Percentiles rank a stretch among this genome's conserved stretches.
Conservation (phyloP, 202 grass and related monocot genomes). For the Zoysia matrella region DNA sequence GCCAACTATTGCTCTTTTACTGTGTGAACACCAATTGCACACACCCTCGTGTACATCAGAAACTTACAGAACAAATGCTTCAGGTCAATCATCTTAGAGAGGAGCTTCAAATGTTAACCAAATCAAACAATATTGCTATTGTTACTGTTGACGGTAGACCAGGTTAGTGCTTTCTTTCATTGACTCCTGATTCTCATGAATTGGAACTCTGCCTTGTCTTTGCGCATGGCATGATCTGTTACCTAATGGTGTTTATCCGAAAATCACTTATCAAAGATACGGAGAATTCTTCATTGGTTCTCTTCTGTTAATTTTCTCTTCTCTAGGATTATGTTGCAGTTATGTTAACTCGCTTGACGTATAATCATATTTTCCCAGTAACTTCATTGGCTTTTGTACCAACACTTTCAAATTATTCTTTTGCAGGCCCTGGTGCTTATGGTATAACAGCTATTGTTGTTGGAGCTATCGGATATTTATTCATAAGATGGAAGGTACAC, state of each 20-base stretch:
- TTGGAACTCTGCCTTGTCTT: not conserved
- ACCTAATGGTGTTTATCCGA: constrained; percentile 2
- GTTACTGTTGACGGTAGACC: constrained; percentile 62
- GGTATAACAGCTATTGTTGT: constrained; percentile 71
- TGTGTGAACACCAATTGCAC: constrained; percentile 13
- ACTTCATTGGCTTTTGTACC: constrained; percentile 23
- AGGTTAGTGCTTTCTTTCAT: constrained; percentile 53
- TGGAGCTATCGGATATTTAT: constrained; percentile 75
- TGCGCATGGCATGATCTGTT: not conserved
- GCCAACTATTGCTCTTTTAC: not conserved
- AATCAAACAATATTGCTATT: constrained; percentile 63
- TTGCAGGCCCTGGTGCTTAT: constrained; percentile 65
- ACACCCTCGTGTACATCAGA: too few relatives aligned
- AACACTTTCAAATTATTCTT: constrained; percentile 18
- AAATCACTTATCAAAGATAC: not conserved
- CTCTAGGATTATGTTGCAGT: not conserved
- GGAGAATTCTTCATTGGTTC: not conserved
- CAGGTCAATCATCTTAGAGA: constrained; percentile 86
- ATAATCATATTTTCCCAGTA: too few relatives aligned
- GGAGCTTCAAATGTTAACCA: constrained; percentile 65
- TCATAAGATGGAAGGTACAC: constrained; percentile 91
- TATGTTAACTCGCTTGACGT: not conserved
- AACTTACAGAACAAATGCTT: constrained; percentile 14
- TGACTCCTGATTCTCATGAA: not conserved
- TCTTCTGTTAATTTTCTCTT: not conserved